Evolutionary conservation across 1,284 basidiomycete species (phyloP).

Genomic region (Moesziomyces sp.): DNA sequence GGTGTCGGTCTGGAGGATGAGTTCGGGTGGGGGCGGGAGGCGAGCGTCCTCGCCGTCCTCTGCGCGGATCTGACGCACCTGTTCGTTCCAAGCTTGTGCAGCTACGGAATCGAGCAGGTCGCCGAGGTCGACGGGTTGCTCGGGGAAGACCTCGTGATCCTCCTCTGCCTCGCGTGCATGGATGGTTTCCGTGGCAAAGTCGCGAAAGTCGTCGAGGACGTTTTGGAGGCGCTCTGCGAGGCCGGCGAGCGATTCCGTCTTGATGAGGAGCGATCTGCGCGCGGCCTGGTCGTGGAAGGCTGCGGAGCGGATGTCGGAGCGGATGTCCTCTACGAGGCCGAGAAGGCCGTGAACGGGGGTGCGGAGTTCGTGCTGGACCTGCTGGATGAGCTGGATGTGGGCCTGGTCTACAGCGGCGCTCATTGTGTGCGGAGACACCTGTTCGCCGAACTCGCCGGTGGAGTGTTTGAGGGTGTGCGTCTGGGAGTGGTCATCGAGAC

Average conservation of each 20-base stretch:
- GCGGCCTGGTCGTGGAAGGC: conserved; percentile 6
- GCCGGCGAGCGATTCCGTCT: conserved; percentile 33
- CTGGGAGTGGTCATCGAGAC: conserved; percentile 15
- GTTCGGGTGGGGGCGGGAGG: conserved; percentile 53
- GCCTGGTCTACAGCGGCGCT: conserved; percentile 41
- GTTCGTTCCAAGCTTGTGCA: conserved; percentile 35
- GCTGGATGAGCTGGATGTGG: conserved; percentile 50
- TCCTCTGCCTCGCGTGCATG: conserved; percentile 35
- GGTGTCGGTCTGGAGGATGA: conserved; percentile 51
- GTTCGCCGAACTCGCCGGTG: conserved; percentile 26
- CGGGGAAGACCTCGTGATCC: conserved; percentile 24
- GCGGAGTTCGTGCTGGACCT: conserved; percentile 55
- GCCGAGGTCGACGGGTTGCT: conserved; percentile 39
- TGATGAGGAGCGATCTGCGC: conserved; percentile 23
- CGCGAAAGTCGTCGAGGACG: conserved; percentile 39
- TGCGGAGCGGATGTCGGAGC: conserved; percentile 16
- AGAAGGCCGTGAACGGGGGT: conserved; percentile 52
- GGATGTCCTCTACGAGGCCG: conserved; percentile 28
- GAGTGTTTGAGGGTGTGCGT: conserved; percentile 7
- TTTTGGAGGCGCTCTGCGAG: conserved; percentile 41
- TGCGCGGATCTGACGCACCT: conserved; percentile 47
- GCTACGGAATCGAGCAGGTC: conserved; percentile 42
- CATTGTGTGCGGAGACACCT: conserved; percentile 25
- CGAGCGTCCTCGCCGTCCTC: conserved; percentile 47
- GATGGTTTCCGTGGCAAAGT: conserved; percentile 46